phyloP scores from a whole-genome alignment of 2,329 filamentous ascomycete genomes.

The Trichoderma aggressivum region DNA sequence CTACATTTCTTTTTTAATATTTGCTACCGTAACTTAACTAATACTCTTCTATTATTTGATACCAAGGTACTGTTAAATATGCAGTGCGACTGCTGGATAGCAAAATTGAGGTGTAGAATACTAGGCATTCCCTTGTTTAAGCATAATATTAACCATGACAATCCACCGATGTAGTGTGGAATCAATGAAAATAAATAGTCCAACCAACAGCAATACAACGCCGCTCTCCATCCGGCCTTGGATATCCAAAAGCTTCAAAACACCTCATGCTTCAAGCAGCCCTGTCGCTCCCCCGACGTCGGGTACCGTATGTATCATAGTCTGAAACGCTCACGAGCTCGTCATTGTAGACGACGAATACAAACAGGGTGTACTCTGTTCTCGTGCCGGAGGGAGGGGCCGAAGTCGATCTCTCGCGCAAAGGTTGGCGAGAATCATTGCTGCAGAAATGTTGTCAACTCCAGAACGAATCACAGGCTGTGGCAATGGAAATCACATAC shows the following conservation, averaged over 20 bases:
- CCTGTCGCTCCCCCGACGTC: not conserved
- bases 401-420: not conserved
- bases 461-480: accelerated
- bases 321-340: not conserved
- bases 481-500: not conserved
- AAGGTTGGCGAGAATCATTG: not conserved
- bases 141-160: not conserved
- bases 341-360: not conserved
- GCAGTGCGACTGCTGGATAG: too few species aligned
- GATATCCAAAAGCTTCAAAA: too few species aligned
- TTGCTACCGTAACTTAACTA: too few species aligned
- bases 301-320: not conserved
- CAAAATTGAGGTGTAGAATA: not conserved
- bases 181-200: not conserved
- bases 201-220: not conserved
- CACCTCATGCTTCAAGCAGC: not conserved
- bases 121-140: not conserved
- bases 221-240: not conserved
- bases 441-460: not conserved
- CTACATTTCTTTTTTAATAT: too few species aligned
- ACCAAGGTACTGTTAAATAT: not conserved
- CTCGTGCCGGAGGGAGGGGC: not conserved
- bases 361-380: not conserved
- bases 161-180: not conserved
- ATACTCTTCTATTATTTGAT: not conserved